These are phyloP conservation scores for Lupinus albus DNA, from an alignment of 306 rosid genomes.

Conservation along the genomic window DNA sequence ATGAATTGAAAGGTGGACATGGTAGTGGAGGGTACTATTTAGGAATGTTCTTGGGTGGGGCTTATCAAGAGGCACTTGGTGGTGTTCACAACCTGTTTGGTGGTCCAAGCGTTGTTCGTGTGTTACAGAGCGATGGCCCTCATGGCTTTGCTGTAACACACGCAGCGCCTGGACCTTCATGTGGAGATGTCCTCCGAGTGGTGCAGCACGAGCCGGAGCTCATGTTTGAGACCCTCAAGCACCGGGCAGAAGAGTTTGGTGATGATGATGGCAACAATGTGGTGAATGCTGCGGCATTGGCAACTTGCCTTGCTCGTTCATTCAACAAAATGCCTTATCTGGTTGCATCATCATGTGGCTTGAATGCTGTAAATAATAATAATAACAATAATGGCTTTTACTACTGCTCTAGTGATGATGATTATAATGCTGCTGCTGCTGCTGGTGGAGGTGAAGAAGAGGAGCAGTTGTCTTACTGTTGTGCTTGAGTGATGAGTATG, in stretches of 20 bases:
- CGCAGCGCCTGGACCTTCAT: conserved; percentile 76
- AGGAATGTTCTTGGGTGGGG: conserved; percentile 99
- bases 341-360: conserved; percentile 52
- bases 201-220: conserved; percentile 98
- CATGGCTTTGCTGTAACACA: conserved; percentile 90
- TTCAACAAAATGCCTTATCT: conserved; percentile 87
- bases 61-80: conserved; percentile 99
- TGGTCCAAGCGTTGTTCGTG: conserved; percentile 89
- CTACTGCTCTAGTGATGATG: conserved; percentile 64
- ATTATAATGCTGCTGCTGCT: conserved; percentile 33
- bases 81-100: conserved; percentile 93
- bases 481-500: conserved; percentile 49
- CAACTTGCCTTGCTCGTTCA: conserved; percentile 58
- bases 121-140: conserved; percentile 86
- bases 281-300: conserved; percentile 46
- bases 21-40: conserved; percentile 59
- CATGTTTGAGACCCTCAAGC: conserved; percentile 95
- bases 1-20: conserved; percentile 56
- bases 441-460: conserved; percentile 47
- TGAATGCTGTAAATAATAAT: conserved; percentile 56
- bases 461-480: conserved; percentile 78
- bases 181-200: conserved; percentile 83
- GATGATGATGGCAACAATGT: conserved; percentile 40
- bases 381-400: conserved; percentile 53
- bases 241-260: conserved; percentile 60